Base-by-base conservation (phyloP, 202 grass and related monocot genomes). In the Panicum virgatum region DNA sequence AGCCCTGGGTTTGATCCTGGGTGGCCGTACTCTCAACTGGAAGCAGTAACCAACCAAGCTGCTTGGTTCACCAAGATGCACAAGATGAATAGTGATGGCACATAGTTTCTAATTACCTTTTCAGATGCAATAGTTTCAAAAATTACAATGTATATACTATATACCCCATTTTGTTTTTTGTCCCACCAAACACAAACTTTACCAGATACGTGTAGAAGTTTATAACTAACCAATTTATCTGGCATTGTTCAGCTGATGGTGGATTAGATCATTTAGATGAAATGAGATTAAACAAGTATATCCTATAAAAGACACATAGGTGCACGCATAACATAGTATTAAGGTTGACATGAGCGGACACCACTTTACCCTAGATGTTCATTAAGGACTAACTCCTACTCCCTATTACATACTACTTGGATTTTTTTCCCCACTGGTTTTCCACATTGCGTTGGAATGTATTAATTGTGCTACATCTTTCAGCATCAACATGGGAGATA, bases 401-500 rank as follows among this genome's bases (percentile, higher is more conserved):
- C 6, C 30, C 15, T 46, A 5, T 70, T 61, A 63, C 53, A 27
- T 22, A 22, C 51, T 80, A 74, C 54, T 66, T n/a, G 77, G 12
- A 57, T 52, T 27, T 50, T 47, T 59, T 37, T 30, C 13, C 22
- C 23, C 20, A 62, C 56, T 75, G 50, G n/a, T 3, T 74, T 84
- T 62, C 34, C 32, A 66, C 67, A 66, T 66, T 72, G 26, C 37
- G 6, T 43, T 77, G 18, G 9, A 60, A 68, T 85, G 52, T 72
- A 36, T 62, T 84, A 34, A 86, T 26, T 83, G 6, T 25, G 23
- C 59, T 56, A 72, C 75, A 15, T 95, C 46, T 78, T 93, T 78
- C 88, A 98, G 96, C 92, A 52, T 93, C 88, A 62, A 93, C 89
- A 80, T 98, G 92, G 96, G 96, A 98, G 90, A 94, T 98, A 77